phyloP scores from a whole-genome alignment of 2,329 filamentous ascomycete species.

The Colletotrichum sojae region DNA sequence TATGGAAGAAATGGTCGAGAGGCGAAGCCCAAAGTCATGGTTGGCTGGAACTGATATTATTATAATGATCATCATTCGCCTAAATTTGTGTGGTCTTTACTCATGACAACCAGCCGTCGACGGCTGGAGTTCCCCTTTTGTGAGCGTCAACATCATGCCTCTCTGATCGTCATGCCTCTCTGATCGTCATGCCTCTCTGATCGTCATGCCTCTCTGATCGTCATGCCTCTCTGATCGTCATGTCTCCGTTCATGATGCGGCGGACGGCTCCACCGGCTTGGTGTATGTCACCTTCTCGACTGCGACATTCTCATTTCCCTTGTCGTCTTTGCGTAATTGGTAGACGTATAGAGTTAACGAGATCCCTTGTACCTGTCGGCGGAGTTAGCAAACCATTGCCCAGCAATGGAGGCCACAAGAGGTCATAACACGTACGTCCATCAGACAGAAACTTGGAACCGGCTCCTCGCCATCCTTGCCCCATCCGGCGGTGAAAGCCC shows the following conservation, averaged over 20 bases:
- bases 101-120: constrained; percentile 26
- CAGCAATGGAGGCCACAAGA: background rate
- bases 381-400: constrained; percentile 42
- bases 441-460: constrained; percentile 93
- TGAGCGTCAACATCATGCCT: constrained; percentile 7
- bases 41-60: constrained; percentile 34
- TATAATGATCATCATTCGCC: constrained; percentile 40
- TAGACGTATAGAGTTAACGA: constrained; percentile 97
- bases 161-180: background rate
- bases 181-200: background rate
- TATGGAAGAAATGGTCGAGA: constrained; percentile 9
- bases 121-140: constrained; percentile 17
- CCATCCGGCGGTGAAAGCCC: constrained; percentile 73
- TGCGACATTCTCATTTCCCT: constrained; percentile 83
- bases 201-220: no score
- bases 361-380: constrained; percentile 87
- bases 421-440: constrained; percentile 84
- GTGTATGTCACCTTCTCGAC: constrained; percentile 91
- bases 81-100: constrained; percentile 32
- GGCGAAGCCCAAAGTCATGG: background rate
- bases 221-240: constrained; percentile 1
- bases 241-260: constrained; percentile 59
- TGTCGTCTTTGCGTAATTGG: constrained; percentile 82
- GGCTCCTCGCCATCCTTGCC: constrained; percentile 76
- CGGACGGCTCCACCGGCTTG: constrained; percentile 76